Percentiles rank a stretch among this genome's conserved stretches.
phyloP scores from a whole-genome alignment of 129 eudicot genomes.

The Smallanthus sonchifolius region DNA sequence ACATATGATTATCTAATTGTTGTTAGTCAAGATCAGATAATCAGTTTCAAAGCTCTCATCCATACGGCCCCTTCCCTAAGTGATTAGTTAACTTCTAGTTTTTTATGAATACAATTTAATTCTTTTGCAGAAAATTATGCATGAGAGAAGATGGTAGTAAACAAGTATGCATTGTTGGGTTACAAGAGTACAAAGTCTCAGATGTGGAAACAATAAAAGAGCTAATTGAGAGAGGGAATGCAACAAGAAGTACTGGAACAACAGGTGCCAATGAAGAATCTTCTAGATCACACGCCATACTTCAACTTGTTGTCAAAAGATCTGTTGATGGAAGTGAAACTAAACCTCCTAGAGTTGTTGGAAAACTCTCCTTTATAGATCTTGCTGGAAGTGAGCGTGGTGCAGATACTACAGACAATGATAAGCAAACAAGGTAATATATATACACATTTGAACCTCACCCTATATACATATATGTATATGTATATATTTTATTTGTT shows the following conservation, averaged over 20 bases:
- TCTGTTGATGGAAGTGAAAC: slow-evolving; percentile 79
- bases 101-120: slow-evolving; percentile 13
- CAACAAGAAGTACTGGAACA: slow-evolving; percentile 94
- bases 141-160: slow-evolving; percentile 97
- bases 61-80: neutral
- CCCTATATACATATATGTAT: neutral
- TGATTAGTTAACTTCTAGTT: neutral
- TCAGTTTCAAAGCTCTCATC: neutral
- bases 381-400: slow-evolving; percentile 99
- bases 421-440: slow-evolving; percentile 83
- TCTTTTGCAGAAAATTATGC: slow-evolving; percentile 66
- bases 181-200: slow-evolving; percentile 83
- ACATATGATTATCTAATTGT: neutral
- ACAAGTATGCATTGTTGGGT: slow-evolving; percentile 97
- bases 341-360: slow-evolving; percentile 88
- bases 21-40: neutral
- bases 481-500: neutral
- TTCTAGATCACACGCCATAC: slow-evolving; percentile 96
- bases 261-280: slow-evolving; percentile 99
- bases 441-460: neutral
- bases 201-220: slow-evolving; percentile 93
- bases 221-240: slow-evolving; percentile 89
- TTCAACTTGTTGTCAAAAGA: slow-evolving; percentile 83
- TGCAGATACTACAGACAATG: slow-evolving; percentile 97
- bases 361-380: slow-evolving; percentile 95